Evolutionary conservation across 148 eudicot genomes (phyloP).

Genomic region (Dysphania ambrosioides): DNA sequence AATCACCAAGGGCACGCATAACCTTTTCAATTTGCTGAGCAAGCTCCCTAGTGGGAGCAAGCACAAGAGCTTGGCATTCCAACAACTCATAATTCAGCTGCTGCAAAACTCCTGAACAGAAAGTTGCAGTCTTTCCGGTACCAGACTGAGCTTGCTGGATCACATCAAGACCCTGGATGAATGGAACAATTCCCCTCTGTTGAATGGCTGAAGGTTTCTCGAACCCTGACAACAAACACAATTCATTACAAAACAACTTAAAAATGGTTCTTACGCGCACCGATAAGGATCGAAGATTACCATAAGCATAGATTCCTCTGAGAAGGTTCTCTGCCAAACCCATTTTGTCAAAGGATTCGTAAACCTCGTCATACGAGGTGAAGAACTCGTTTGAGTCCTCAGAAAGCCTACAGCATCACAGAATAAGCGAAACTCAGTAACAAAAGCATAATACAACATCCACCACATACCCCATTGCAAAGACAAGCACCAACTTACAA

Average conservation of each 20-base stretch:
- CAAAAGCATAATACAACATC: background rate
- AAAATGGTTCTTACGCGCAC: background rate
- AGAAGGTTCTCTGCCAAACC: slow-evolving; percentile 36
- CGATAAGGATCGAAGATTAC: slow-evolving; percentile 13
- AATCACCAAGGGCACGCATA: slow-evolving; percentile 51
- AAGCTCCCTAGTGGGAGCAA: slow-evolving; percentile 43
- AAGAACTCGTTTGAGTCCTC: slow-evolving; percentile 33
- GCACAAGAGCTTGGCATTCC: slow-evolving; percentile 40
- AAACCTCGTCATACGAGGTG: slow-evolving; percentile 34
- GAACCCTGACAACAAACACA: slow-evolving; percentile 27
- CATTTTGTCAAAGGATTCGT: slow-evolving; percentile 34
- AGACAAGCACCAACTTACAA: slow-evolving; percentile 40
- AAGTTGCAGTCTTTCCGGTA: slow-evolving; percentile 38
- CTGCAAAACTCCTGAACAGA: slow-evolving; percentile 36
- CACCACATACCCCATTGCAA: background rate
- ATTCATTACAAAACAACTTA: background rate
- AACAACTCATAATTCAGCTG: slow-evolving; percentile 34
- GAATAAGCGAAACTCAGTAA: background rate
- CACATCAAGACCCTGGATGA: slow-evolving; percentile 33
- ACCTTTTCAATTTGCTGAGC: slow-evolving; percentile 44
- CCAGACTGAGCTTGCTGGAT: slow-evolving; percentile 41
- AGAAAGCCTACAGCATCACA: slow-evolving; percentile 25
- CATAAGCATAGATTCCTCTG: slow-evolving; percentile 39
- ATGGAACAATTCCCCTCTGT: slow-evolving; percentile 39
- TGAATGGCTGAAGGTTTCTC: slow-evolving; percentile 42